Percentiles rank a stretch among this genome's conserved stretches.
These are phyloP conservation scores for Cantharellus anzutake DNA, from an alignment of 768 basidiomycete species.

Conservation along the genomic window DNA sequence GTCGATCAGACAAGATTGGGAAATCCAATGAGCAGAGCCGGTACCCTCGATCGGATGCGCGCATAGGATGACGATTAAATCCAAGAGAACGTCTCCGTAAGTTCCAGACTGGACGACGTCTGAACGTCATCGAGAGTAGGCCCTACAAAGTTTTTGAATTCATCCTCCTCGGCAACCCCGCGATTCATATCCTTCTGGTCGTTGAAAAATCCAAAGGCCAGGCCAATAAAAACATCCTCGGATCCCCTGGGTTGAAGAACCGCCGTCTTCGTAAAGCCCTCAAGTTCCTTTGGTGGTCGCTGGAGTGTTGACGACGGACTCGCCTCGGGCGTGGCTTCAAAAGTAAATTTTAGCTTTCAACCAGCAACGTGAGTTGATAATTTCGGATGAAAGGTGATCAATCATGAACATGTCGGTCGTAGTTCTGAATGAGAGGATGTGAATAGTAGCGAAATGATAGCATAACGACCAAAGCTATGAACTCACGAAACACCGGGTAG, in stretches of 20 bases:
- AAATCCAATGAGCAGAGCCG: no score
- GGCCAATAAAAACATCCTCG: conserved; percentile 14
- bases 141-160: conserved; percentile 31
- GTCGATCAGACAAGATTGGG: no score
- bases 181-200: conserved; percentile 15
- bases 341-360: background rate
- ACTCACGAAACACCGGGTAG: background rate
- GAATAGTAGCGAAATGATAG: background rate
- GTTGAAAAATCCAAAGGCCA: conserved; percentile 41
- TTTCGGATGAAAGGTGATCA: background rate
- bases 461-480: no score
- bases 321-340: conserved; percentile 1
- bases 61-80: background rate
- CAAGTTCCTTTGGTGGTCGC: conserved; percentile 42
- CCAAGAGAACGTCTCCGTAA: background rate
- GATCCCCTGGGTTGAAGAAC: conserved; percentile 17
- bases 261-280: conserved; percentile 25
- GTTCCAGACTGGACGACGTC: background rate
- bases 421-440: background rate
- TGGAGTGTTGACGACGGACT: conserved; percentile 21
- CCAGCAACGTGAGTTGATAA: background rate
- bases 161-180: conserved; percentile 34
- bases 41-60: no score
- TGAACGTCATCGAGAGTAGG: conserved; percentile 29
- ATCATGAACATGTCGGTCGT: background rate